Evolutionary conservation across 2,329 filamentous ascomycete species (phyloP).

Genomic region (Podosphaera xanthii): DNA sequence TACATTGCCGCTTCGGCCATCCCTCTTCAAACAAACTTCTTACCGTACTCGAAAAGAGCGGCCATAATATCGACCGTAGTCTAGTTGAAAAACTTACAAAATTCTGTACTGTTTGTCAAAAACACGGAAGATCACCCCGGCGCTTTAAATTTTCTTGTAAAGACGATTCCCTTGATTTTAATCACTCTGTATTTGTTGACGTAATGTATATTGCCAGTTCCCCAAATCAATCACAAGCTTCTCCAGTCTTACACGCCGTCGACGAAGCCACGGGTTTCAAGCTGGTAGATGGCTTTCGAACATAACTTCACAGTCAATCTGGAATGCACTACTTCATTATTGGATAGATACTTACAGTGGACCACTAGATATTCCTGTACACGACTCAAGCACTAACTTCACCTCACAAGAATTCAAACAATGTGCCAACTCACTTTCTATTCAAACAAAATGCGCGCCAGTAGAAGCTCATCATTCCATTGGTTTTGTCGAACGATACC

Average conservation of each 20-base stretch:
- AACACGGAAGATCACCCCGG: neutral
- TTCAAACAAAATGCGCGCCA: neutral
- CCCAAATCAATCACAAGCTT: neutral
- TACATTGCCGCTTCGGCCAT: neutral
- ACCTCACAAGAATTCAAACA: neutral
- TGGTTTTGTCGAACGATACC: neutral
- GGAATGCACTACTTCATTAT: neutral
- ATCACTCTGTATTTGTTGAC: neutral
- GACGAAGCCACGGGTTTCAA: neutral
- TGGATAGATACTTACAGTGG: constrained; percentile 2
- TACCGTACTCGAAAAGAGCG: neutral
- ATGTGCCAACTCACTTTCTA: neutral
- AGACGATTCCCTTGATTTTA: neutral
- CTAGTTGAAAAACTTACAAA: too few relatives aligned
- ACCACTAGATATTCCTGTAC: neutral
- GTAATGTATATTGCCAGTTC: constrained; percentile 1
- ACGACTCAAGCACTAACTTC: neutral
- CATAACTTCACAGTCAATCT: neutral
- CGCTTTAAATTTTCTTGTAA: neutral
- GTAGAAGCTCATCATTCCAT: neutral
- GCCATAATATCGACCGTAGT: too few relatives aligned
- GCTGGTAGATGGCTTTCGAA: constrained; percentile 1
- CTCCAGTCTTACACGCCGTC: neutral
- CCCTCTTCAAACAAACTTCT: neutral
- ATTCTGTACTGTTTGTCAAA: neutral